Base-by-base conservation (phyloP, 148 eudicot species). In the Cornus suecica region DNA sequence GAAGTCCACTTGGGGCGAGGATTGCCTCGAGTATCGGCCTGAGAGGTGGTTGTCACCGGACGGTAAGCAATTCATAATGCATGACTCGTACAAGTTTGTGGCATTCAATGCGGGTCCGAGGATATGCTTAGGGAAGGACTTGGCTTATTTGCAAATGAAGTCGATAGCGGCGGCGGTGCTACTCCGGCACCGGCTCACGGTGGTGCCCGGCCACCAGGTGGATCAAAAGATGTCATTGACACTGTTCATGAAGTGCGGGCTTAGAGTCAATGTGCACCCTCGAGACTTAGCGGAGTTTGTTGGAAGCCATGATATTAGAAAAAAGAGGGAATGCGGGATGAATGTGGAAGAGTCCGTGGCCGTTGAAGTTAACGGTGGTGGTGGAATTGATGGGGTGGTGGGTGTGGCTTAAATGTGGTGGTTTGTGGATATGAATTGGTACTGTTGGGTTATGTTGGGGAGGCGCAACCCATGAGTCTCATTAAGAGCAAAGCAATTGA, bases 201-300 rank as follows among this genome's bases (percentile, higher is more conserved):
- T 86, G 65, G 86, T 60, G 60, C 74, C 86, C 0, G 97, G 96
- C 52, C 97, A 91, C 74, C 85, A 71, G 80, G 92, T 94, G 75
- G 98, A 94, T 77, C 98, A 94, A 52, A 94, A 94, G 84, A 94
- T 94, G 97, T 91, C 98, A 22, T 42, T 94, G 58, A 94, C 98
- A 52, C 63, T 94, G 79, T 94, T 94, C 82, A 94, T 94, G 98
- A 94, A 94, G 83, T 70, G 88, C 66, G 98, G 98, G 25, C 88
- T 94, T 2, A 90, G 84, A 79, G 97, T 94, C 4, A 65, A 90
- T 54, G 90, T 94, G 72, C 87, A 84, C 48, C 79, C 56, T 0
- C 88, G 98, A 80, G 98, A 94, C 51, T 52, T 94, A 29, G 81
- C 61, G 28, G 32, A 78, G 45, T 37, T 85, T 7, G 54, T 84